Evolutionary conservation across 1,284 basidiomycete genomes (phyloP), one percentile per base, ranked within the genome.

Genomic region (Cutaneotrichosporon arboriforme): DNA sequence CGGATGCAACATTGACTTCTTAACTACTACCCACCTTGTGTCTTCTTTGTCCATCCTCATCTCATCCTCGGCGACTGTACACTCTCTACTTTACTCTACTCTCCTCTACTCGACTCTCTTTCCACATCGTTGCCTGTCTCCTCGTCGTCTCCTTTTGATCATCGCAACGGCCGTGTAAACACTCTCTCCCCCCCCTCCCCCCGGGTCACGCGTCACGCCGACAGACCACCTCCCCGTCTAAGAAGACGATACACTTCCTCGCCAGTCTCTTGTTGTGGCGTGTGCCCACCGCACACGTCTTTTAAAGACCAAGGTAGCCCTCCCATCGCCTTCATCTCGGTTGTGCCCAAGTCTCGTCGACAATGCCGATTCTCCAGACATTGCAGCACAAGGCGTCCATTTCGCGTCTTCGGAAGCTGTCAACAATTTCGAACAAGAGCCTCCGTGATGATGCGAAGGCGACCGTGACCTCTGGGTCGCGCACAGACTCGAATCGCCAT

Each of bases 341-440:
- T 5, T 37, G 8, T 17, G 36, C 7, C 36, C 4, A 14, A 4
- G 36, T 37, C 36, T 37, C 34, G 15, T 8, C 10, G 33, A 41
- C n/a, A 20, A 58, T 58, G 57, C n/a, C 57, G 1, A 35, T 36
- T 31, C 40, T 58, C 18, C 55, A 53, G 45, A 55, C 57, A 2
- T 41, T 55, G 15, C 49, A 52, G 42, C 45, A 55, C 48, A 55
- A 55, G 54, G 54, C 54, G 4, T 53, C 54, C 4, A 51, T 46
- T 36, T 26, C 43, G 14, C 51, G 51, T n/a, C 57, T 59, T n/a
- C 53, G 57, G 36, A 55, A 51, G 51, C 34, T 26, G 34, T 46
- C 43, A 36, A 31, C 42, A 31, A 34, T 38, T 22, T 31, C 44
- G 17, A 45, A 40, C 38, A 40, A 45, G 40, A 26, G 35, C 41